Conservation (phyloP, 352 stramenopile species). For the Pythium myriotylum region DNA sequence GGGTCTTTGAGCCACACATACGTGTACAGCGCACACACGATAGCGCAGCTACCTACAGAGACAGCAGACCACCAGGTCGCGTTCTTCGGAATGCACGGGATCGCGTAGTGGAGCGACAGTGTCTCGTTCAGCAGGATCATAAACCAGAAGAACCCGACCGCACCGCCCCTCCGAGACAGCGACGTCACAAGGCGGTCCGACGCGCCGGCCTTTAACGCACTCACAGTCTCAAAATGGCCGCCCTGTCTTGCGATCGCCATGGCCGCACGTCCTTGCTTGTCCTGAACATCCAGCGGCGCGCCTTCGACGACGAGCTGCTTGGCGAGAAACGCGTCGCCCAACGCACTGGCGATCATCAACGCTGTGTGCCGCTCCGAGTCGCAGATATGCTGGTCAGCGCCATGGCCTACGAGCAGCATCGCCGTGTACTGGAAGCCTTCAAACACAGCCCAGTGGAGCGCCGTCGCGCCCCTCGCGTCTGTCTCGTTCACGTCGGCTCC, state of each 20-base stretch:
- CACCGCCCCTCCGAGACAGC: conserved; percentile 59
- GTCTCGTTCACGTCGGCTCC: conserved; percentile 74
- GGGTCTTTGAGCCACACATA: conserved; percentile 83
- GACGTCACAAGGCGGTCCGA: conserved; percentile 72
- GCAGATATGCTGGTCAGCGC: conserved; percentile 47
- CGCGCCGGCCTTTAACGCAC: conserved; percentile 62
- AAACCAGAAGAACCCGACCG: conserved; percentile 72
- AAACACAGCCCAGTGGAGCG: conserved; percentile 83
- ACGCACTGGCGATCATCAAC: conserved; percentile 81
- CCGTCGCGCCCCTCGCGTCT: conserved; percentile 67
- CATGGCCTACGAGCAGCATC: conserved; percentile 56
- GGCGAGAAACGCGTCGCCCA: conserved; percentile 76
- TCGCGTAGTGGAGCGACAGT: conserved; percentile 56
- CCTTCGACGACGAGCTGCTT: conserved; percentile 87
- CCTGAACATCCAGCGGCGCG: conserved; percentile 54
- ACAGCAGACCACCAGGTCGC: conserved; percentile 29
- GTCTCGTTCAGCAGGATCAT: conserved; percentile 53
- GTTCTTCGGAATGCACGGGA: conserved; percentile 42
- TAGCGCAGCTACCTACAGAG: conserved; percentile 39
- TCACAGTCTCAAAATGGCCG: conserved; percentile 65
- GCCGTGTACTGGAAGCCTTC: conserved; percentile 87
- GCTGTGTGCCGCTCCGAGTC: conserved; percentile 79
- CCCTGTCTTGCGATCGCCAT: conserved; percentile 75
- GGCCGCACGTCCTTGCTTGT: conserved; percentile 76
- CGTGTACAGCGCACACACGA: conserved; percentile 66